Evolutionary conservation across 768 basidiomycete species (phyloP).

Genomic region (Suillus spraguei): DNA sequence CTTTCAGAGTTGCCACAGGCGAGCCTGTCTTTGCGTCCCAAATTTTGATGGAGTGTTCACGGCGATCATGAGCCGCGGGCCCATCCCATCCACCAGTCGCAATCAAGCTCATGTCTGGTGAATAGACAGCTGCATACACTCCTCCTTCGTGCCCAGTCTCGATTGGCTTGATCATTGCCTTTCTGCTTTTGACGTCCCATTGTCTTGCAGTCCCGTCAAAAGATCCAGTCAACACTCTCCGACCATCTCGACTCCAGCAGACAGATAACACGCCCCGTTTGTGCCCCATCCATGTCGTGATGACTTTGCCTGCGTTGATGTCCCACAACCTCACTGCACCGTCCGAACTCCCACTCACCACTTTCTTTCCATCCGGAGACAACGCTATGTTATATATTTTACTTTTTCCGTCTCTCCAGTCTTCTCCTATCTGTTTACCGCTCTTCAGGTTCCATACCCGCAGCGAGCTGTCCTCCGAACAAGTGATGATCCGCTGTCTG

Average conservation of each 20-base stretch:
- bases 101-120: conserved; percentile 6
- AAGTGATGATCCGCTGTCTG: not conserved
- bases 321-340: not conserved
- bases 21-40: conserved; percentile 8
- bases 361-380: not conserved
- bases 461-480: not conserved
- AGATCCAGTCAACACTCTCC: not conserved
- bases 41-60: not conserved
- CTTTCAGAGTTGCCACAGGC: not conserved
- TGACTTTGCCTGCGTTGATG: not conserved
- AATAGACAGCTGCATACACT: not conserved
- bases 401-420: not conserved
- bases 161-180: not conserved
- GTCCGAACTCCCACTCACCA: not conserved
- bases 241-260: not conserved
- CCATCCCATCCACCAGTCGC: not conserved
- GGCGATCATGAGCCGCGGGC: fast-evolving
- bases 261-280: not conserved
- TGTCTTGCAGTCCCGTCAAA: not conserved
- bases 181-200: not conserved
- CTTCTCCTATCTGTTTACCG: not conserved
- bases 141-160: not conserved
- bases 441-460: not conserved
- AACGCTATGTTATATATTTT: not conserved
- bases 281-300: not conserved